phyloP scores from a whole-genome alignment of 768 basidiomycete species.

The Austroboletus festivus region DNA sequence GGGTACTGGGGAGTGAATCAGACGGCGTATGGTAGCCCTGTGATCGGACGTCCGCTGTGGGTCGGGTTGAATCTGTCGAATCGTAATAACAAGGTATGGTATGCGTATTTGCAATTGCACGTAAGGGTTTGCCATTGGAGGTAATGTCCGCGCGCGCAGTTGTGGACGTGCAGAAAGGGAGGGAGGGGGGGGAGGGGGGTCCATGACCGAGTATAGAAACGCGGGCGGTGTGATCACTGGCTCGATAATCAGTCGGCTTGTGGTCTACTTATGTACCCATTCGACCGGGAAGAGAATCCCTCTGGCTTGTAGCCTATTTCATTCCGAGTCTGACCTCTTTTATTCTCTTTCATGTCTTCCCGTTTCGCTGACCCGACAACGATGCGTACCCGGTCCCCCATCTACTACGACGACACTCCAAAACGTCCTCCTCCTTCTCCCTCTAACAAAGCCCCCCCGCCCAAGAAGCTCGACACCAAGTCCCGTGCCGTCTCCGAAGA shows the following conservation, averaged over 20 bases:
- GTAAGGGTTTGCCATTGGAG: slow-evolving; percentile 22
- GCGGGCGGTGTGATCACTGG: slow-evolving; percentile 26
- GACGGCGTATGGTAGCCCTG: too few species aligned
- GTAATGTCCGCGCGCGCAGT: slow-evolving; percentile 10
- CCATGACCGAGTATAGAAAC: slow-evolving; percentile 16
- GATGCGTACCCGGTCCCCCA: slow-evolving; percentile 30
- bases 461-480: slow-evolving; percentile 32
- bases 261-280: slow-evolving; percentile 28
- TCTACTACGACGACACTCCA: slow-evolving; percentile 25
- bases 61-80: slow-evolving; percentile 13
- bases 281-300: slow-evolving; percentile 22
- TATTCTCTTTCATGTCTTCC: slow-evolving; percentile 23
- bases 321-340: slow-evolving; percentile 1
- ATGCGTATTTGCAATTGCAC: slow-evolving; percentile 23
- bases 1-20: slow-evolving; percentile 14
- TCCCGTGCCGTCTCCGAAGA: slow-evolving; percentile 32
- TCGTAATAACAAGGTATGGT: slow-evolving; percentile 18
- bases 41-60: slow-evolving; percentile 31
- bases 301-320: slow-evolving; percentile 28
- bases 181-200: neutral
- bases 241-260: slow-evolving; percentile 31
- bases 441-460: slow-evolving; percentile 29
- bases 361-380: slow-evolving; percentile 27
- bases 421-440: slow-evolving; percentile 33
- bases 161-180: too few species aligned